Percentiles rank a stretch among this genome's conserved stretches.
Evolutionary conservation across 805 yeast species (phyloP).

Genomic region (Metschnikowia chrysomelidarum): DNA sequence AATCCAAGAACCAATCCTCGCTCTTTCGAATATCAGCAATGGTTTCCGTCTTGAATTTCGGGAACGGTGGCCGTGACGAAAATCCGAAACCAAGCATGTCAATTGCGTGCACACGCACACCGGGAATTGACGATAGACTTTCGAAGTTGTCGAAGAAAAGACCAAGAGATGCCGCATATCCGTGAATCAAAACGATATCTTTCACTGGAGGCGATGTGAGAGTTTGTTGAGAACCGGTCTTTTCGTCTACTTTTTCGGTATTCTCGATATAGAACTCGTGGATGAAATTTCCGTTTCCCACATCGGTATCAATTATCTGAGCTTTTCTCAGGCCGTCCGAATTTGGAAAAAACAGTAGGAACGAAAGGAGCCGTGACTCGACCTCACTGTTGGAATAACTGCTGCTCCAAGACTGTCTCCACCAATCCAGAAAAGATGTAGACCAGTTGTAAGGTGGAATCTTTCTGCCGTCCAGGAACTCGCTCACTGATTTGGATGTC

Average conservation of each 20-base stretch:
- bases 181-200: conserved; percentile 80
- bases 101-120: conserved; percentile 60
- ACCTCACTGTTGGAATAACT: conserved; percentile 26
- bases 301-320: conserved; percentile 50
- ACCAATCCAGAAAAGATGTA: conserved; percentile 18
- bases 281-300: conserved; percentile 56
- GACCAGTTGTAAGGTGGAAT: conserved; percentile 18
- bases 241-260: conserved; percentile 33
- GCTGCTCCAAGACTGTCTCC: conserved; percentile 13
- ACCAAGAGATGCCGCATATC: conserved; percentile 90
- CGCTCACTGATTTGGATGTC: conserved; percentile 10
- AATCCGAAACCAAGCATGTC: conserved; percentile 74
- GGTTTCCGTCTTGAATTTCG: conserved; percentile 28
- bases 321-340: conserved; percentile 48
- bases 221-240: conserved; percentile 4
- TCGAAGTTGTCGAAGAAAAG: conserved; percentile 73
- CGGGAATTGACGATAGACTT: conserved; percentile 44
- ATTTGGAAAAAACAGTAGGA: conserved; percentile 58
- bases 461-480: conserved; percentile 16
- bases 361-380: conserved; percentile 47
- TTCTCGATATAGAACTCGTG: conserved; percentile 74
- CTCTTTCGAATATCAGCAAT: conserved; percentile 34
- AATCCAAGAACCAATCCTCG: conserved; percentile 45
- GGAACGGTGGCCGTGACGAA: conserved; percentile 55
- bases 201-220: conserved; percentile 23